These are phyloP conservation scores for Rhodotorula sp. DNA, from an alignment of 1,284 basidiomycete species.

Conservation along the genomic window DNA sequence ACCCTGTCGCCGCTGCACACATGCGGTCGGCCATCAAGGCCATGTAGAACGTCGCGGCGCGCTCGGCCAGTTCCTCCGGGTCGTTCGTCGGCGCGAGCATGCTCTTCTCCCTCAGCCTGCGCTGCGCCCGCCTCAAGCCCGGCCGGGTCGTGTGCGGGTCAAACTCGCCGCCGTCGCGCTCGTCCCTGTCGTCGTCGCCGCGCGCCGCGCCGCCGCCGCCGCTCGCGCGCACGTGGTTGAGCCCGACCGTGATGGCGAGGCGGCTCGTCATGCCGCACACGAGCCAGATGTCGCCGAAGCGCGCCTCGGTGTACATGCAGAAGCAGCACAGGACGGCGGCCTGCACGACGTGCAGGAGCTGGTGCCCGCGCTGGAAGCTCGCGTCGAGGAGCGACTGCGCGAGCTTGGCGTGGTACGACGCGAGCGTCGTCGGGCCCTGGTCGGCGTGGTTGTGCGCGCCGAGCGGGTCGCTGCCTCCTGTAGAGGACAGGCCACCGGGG, in stretches of 20 bases:
- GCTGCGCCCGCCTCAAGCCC: background rate
- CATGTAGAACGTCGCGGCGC: constrained; percentile 34
- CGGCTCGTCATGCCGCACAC: constrained; percentile 78
- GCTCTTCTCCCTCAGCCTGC: constrained; percentile 13
- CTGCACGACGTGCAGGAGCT: constrained; percentile 79
- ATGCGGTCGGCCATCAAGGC: constrained; percentile 38
- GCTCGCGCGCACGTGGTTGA: constrained; percentile 14
- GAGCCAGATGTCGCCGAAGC: constrained; percentile 87
- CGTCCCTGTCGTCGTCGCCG: background rate
- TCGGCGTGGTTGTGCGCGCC: no score
- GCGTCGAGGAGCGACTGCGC: constrained; percentile 71
- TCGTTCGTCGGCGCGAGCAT: constrained; percentile 20
- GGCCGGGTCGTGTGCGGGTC: no score
- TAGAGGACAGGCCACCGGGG: no score
- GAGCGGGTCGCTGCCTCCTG: constrained; percentile 57
- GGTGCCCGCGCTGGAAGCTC: constrained; percentile 75
- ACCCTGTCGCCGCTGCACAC: constrained; percentile 42
- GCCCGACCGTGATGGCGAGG: constrained; percentile 70
- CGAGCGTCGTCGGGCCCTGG: background rate
- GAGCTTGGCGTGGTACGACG: constrained; percentile 66
- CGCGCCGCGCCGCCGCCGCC: background rate
- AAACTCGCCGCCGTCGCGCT: background rate
- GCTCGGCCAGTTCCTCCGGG: constrained; percentile 13
- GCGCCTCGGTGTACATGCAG: constrained; percentile 83
- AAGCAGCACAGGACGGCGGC: constrained; percentile 78